Conservation (phyloP, 2,329 filamentous ascomycete species). For the Drechslera avenae region DNA sequence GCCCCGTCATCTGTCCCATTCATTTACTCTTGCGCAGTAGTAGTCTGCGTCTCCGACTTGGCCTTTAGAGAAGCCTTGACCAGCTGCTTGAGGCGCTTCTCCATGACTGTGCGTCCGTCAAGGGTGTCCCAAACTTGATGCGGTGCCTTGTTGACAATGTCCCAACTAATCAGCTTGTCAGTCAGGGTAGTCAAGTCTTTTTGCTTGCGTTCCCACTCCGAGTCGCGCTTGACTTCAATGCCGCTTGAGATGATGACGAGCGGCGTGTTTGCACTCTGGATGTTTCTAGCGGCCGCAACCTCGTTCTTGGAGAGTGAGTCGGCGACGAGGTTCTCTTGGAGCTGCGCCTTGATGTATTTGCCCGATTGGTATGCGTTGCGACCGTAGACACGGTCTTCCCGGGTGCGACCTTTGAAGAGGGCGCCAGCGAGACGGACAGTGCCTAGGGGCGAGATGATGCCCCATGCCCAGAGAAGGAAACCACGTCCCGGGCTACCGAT, state of each 20-base stretch:
- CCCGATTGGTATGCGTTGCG: slow-evolving; percentile 76
- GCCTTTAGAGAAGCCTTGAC: slow-evolving; percentile 52
- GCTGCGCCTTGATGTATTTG: slow-evolving; percentile 84
- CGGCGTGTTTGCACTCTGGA: slow-evolving; percentile 76
- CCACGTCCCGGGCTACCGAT: slow-evolving; percentile 72
- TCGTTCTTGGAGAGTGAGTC: slow-evolving; percentile 84
- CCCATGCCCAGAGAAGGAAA: slow-evolving; percentile 84
- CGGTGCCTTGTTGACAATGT: slow-evolving; percentile 81
- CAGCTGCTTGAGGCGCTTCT: slow-evolving; percentile 76
- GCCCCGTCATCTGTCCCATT: background rate
- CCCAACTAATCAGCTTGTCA: slow-evolving; percentile 78
- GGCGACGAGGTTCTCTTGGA: slow-evolving; percentile 92
- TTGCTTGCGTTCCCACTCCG: slow-evolving; percentile 82
- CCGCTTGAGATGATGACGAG: slow-evolving; percentile 85
- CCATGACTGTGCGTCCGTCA: slow-evolving; percentile 74
- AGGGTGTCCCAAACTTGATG: slow-evolving; percentile 83
- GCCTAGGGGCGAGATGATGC: slow-evolving; percentile 84
- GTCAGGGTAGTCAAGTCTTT: slow-evolving; percentile 82
- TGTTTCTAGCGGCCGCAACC: slow-evolving; percentile 74
- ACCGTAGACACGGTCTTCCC: slow-evolving; percentile 85
- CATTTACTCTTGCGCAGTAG: background rate
- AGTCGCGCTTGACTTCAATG: slow-evolving; percentile 67
- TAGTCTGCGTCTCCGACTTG: slow-evolving; percentile 6
- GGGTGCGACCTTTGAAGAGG: slow-evolving; percentile 77
- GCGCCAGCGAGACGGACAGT: slow-evolving; percentile 80